phyloP scores from a whole-genome alignment of 148 eudicot species.

The Diospyros lotus region DNA sequence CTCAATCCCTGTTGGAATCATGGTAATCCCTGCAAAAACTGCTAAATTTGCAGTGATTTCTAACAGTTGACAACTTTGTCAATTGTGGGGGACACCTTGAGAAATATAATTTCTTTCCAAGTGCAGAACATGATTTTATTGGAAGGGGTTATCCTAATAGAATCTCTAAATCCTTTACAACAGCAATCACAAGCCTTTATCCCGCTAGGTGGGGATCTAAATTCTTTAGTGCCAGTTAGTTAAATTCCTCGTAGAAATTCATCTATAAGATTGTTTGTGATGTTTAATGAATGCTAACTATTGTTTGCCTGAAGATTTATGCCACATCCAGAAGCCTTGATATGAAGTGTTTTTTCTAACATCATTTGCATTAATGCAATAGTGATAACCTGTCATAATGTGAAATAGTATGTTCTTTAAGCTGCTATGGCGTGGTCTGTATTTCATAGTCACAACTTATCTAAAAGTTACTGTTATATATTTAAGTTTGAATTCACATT shows the following conservation, averaged over 20 bases:
- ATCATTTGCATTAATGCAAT: not conserved
- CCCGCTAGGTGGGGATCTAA: too few relatives aligned
- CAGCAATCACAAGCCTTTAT: too few relatives aligned
- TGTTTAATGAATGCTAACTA: constrained; percentile 4
- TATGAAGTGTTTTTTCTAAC: not conserved
- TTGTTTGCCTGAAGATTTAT: not conserved
- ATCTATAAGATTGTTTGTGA: not conserved
- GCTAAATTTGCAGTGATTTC: not conserved
- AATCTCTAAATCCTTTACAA: not conserved
- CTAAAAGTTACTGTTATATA: not conserved
- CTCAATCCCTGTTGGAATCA: not conserved
- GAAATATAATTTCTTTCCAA: not conserved
- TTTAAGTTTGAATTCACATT: not conserved
- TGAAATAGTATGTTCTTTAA: not conserved
- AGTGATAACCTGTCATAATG: not conserved
- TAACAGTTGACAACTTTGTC: not conserved
- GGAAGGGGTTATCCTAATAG: not conserved
- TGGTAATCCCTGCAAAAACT: not conserved
- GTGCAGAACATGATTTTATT: not conserved
- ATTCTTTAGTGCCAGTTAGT: not conserved
- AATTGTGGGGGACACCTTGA: not conserved
- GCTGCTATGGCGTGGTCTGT: not conserved
- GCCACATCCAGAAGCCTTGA: not conserved
- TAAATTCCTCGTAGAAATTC: not conserved
- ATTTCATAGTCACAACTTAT: not conserved